Percentiles rank a stretch among this genome's conserved stretches.
Conservation (phyloP, 768 basidiomycete genomes). For the Austroboletus eburneus region DNA sequence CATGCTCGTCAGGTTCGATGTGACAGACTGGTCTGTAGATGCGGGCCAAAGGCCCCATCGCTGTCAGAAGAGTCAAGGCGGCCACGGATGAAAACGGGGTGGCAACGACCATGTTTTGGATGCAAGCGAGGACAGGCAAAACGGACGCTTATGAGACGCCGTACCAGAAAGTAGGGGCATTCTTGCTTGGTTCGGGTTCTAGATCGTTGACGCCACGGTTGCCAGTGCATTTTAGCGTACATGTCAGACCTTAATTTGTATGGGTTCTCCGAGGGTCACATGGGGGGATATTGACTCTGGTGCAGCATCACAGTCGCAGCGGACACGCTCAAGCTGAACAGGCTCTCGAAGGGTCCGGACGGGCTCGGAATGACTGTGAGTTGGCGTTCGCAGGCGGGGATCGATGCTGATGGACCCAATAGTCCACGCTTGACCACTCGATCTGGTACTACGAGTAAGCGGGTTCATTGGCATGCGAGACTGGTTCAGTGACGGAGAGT, state of each 20-base stretch:
- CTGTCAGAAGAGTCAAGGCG: constrained; percentile 50
- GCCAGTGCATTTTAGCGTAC: constrained; percentile 73
- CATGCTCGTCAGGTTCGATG: constrained; percentile 2
- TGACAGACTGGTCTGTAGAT: constrained; percentile 46
- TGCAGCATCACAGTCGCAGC: constrained; percentile 54
- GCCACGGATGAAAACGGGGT: constrained; percentile 43
- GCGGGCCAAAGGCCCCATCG: constrained; percentile 63
- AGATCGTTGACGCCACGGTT: constrained; percentile 3
- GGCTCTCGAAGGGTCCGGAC: constrained; percentile 46
- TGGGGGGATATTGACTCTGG: constrained; percentile 4
- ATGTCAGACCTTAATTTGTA: constrained; percentile 79
- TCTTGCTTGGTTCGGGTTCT: neutral
- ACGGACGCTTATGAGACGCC: constrained; percentile 62
- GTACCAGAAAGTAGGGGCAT: constrained; percentile 64
- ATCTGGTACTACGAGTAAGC: constrained; percentile 76
- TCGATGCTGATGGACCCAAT: constrained; percentile 6
- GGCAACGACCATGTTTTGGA: constrained; percentile 67
- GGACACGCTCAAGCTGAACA: constrained; percentile 51
- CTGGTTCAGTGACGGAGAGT: constrained; percentile 1
- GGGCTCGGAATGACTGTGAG: constrained; percentile 60
- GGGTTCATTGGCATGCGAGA: neutral
- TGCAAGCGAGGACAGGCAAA: constrained; percentile 56
- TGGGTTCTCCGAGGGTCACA: constrained; percentile 23
- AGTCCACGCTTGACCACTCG: constrained; percentile 70
- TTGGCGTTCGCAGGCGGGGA: neutral